Evolutionary conservation across 164 flowering plant species (phyloP).

Genomic region (Dillenia suffruticosa): DNA sequence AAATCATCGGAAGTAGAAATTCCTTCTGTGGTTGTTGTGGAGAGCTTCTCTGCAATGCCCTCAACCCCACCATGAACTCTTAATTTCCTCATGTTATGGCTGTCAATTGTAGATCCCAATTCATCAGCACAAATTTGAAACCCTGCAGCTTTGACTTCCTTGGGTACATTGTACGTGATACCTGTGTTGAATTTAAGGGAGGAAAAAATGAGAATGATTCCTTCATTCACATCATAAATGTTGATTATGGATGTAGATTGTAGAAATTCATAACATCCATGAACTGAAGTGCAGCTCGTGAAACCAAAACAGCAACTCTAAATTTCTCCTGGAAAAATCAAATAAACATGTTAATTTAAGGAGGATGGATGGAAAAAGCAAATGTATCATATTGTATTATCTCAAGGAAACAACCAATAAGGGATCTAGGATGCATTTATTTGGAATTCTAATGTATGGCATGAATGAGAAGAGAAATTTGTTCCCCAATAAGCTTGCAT

Average conservation of each 20-base stretch:
- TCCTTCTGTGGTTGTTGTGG: slow-evolving; percentile 56
- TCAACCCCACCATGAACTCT: slow-evolving; percentile 80
- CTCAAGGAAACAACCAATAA: too few relatives aligned
- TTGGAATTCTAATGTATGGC: too few relatives aligned
- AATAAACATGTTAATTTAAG: background rate
- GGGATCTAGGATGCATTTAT: too few relatives aligned
- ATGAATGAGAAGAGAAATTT: too few relatives aligned
- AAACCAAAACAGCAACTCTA: slow-evolving; percentile 88
- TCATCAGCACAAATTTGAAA: slow-evolving; percentile 84
- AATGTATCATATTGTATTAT: too few relatives aligned
- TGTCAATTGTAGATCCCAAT: slow-evolving; percentile 80
- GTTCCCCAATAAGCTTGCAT: too few relatives aligned
- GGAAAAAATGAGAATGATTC: slow-evolving; percentile 8
- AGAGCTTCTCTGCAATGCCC: slow-evolving; percentile 64
- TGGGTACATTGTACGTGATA: slow-evolving; percentile 58
- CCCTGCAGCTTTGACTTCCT: slow-evolving; percentile 75
- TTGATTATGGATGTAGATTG: background rate
- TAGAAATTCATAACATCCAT: slow-evolving; percentile 52
- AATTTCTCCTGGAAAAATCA: slow-evolving; percentile 66
- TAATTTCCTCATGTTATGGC: slow-evolving; percentile 70
- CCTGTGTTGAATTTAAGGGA: slow-evolving; percentile 31
- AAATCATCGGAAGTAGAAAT: slow-evolving; percentile 43
- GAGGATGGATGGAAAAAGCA: background rate
- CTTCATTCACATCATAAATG: background rate
- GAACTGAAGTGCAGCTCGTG: slow-evolving; percentile 97